A percentile compares a stretch with the other conserved stretches of the same genome.
These are phyloP conservation scores for Petrea volubilis DNA, from an alignment of 257 asterid species.

Conservation along the genomic window DNA sequence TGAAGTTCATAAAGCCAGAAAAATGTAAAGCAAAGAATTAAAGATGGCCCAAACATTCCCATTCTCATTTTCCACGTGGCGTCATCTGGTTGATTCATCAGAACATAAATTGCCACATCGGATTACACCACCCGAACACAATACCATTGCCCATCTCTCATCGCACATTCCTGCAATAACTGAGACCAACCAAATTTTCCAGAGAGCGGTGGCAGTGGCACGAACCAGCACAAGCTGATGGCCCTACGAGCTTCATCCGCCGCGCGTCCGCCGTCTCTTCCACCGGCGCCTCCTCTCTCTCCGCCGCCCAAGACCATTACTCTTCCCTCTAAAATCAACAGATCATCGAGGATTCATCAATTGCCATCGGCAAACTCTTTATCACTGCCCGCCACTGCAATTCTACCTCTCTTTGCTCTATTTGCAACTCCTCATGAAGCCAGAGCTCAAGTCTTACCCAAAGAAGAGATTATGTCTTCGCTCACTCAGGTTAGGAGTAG, in stretches of 20 bases:
- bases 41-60: not conserved
- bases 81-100: not conserved
- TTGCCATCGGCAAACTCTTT: slow-evolving; percentile 31
- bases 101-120: slow-evolving; percentile 17
- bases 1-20: not conserved
- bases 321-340: slow-evolving; percentile 34
- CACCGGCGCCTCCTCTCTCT: slow-evolving; percentile 35
- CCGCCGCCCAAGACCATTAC: slow-evolving; percentile 27
- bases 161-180: slow-evolving; percentile 12
- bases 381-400: slow-evolving; percentile 56
- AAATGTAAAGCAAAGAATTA: not conserved
- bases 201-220: slow-evolving; percentile 20
- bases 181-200: slow-evolving; percentile 22
- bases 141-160: slow-evolving; percentile 21
- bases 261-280: slow-evolving; percentile 50
- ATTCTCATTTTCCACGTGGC: slow-evolving; percentile 43
- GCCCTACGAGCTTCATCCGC: slow-evolving; percentile 88
- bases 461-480: slow-evolving; percentile 85
- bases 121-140: slow-evolving; percentile 4
- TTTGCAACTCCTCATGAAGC: slow-evolving; percentile 64
- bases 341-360: slow-evolving; percentile 31
- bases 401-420: slow-evolving; percentile 62
- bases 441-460: slow-evolving; percentile 66
- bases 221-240: slow-evolving; percentile 45
- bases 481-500: slow-evolving; percentile 61